Evolutionary conservation across 257 asterid genomes (phyloP).

Genomic region (Linderniella brevidens): DNA sequence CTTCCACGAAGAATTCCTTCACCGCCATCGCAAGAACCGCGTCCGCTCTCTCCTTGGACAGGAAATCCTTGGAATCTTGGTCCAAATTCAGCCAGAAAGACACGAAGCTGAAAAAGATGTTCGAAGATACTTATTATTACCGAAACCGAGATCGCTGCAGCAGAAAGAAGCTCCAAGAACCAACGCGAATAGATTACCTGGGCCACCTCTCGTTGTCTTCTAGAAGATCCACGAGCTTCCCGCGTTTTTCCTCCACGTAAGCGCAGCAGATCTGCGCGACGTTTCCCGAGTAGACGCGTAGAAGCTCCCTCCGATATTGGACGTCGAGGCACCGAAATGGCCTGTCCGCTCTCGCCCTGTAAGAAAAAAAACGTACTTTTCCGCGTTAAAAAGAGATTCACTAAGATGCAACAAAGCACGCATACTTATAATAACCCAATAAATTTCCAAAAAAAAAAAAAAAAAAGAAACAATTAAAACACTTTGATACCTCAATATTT

Average conservation of each 20-base stretch:
- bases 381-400: too few species aligned
- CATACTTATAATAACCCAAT: constrained; percentile 10
- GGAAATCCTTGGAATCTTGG: constrained; percentile 36
- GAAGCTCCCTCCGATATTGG: constrained; percentile 84
- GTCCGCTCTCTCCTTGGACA: constrained; percentile 62
- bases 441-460: not conserved
- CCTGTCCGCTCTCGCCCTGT: constrained; percentile 70
- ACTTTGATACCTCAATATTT: constrained; percentile 60
- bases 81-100: constrained; percentile 80
- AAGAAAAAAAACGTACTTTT: not conserved
- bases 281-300: constrained; percentile 37
- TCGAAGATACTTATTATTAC: too few species aligned
- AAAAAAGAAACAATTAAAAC: too few species aligned
- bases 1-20: constrained; percentile 78
- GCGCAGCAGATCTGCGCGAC: constrained; percentile 19
- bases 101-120: constrained; percentile 45
- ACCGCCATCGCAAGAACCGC: constrained; percentile 60
- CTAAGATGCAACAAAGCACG: constrained; percentile 9
- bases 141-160: too few species aligned
- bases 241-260: constrained; percentile 16
- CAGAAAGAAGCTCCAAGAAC: not conserved
- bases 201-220: constrained; percentile 26
- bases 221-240: constrained; percentile 17
- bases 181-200: constrained; percentile 9
- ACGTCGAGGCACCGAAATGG: constrained; percentile 91